Percentiles rank a stretch among this genome's conserved stretches.
These are phyloP conservation scores for Fraxinus ornus DNA, from an alignment of 305 asterid genomes.

Conservation along the genomic window DNA sequence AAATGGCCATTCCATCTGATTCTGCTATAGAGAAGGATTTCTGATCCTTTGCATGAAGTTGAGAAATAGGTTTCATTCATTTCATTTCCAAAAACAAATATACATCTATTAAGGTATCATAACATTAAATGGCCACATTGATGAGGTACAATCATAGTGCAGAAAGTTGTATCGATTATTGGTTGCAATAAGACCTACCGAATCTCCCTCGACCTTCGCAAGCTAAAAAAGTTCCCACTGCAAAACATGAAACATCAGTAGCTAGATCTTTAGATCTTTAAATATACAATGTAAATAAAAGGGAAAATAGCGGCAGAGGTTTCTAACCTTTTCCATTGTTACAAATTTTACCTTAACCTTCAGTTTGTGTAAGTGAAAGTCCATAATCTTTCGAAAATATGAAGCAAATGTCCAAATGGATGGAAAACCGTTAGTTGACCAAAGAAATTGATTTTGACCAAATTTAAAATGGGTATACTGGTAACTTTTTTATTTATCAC, in stretches of 20 bases:
- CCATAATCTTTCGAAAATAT: too few relatives aligned
- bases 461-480: too few relatives aligned
- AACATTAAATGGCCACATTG: background rate
- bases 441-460: too few relatives aligned
- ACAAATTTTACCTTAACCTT: too few relatives aligned
- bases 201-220: slow-evolving; percentile 81
- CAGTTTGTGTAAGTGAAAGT: too few relatives aligned
- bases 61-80: background rate
- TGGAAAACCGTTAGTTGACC: too few relatives aligned
- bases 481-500: too few relatives aligned
- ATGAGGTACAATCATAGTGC: background rate
- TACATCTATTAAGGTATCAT: background rate
- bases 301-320: too few relatives aligned
- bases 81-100: background rate
- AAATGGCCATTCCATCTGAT: too few relatives aligned
- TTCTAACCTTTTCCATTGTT: too few relatives aligned
- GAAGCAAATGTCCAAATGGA: too few relatives aligned
- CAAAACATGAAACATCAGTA: slow-evolving; percentile 22
- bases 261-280: background rate
- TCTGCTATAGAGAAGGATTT: slow-evolving; percentile 36
- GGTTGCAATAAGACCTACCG: slow-evolving; percentile 37
- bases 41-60: slow-evolving; percentile 66
- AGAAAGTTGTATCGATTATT: background rate
- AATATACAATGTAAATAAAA: background rate
- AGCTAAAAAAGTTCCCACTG: slow-evolving; percentile 68